Conservation (phyloP, 2,329 filamentous ascomycete species). For the Cadophora sp. region DNA sequence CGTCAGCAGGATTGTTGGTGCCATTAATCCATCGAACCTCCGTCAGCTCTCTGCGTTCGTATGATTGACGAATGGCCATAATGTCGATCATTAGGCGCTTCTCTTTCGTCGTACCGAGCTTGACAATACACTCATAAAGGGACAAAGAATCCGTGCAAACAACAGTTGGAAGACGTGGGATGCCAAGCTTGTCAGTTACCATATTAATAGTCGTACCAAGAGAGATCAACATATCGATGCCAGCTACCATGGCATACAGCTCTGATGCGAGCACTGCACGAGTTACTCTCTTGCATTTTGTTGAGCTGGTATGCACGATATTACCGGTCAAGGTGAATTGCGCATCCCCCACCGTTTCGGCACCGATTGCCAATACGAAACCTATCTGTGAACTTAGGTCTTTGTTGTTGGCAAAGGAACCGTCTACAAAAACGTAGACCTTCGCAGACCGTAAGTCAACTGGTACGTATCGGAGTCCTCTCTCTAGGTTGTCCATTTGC, state of each 20-base stretch:
- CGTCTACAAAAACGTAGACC: not conserved
- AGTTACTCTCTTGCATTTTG: not conserved
- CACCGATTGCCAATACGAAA: not conserved
- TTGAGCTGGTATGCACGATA: not conserved
- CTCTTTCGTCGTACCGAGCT: too few relatives aligned
- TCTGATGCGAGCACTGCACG: not conserved
- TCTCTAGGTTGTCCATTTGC: not conserved
- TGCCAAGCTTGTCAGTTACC: not conserved
- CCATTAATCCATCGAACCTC: too few relatives aligned
- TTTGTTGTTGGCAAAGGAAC: not conserved
- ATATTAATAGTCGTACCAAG: not conserved
- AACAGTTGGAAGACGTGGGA: not conserved
- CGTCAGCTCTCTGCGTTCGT: too few relatives aligned
- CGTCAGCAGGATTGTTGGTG: too few relatives aligned
- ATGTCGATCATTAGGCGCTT: too few relatives aligned
- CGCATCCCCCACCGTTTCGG: not conserved
- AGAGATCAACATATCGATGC: not conserved
- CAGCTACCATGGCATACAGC: not conserved
- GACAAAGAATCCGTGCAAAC: not conserved
- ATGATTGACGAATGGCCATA: too few relatives aligned
- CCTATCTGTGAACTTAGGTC: not conserved
- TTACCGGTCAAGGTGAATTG: not conserved
- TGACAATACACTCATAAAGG: not conserved
- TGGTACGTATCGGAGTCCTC: not conserved
- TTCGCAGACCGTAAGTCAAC: not conserved